Base-by-base conservation (phyloP, 2,329 filamentous ascomycete genomes). In the Cryphonectria radicalis region DNA sequence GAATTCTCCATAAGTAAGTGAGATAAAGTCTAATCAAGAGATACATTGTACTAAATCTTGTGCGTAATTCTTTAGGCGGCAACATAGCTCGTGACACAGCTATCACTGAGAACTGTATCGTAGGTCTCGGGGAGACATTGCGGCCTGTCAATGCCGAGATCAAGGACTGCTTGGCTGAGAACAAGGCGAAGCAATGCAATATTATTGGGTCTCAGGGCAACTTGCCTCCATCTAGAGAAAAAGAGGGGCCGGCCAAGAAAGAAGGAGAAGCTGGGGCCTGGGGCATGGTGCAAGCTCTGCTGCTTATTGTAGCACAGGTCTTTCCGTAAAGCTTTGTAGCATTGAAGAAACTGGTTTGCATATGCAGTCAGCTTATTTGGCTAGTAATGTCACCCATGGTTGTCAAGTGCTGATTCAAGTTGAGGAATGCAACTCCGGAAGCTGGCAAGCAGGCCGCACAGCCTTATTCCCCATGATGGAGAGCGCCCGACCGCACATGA, bases 81-180 rank as follows among this genome's bases (percentile, higher is more conserved):
- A 59, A 32, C 7, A 32, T 7, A 4, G 3, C 14, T 7, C 6
- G 25, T 19, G 13, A 17, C 11, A 28, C 5, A 17, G 53, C 53
- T 28, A 32, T 1, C n/a, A 10, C 3, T 14, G 4, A 57, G 1
- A 32, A 32, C 25, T 32, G 4, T 0, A 57, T 28, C 25, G 25
- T 1, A 28, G 53, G 13, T 28, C 1, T 57, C 13, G 25, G 32
- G 53, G 13, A 14, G 7, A 3, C 53, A 11, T 25, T 0, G 25
- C 11, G 25, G 5, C 13, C 53, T 14, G 5, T 32, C 25, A 32
- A 5, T 6, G 55, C 55, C 4, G 3, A 8, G 1, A 59, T 59
- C 13, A 0, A 1, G 5, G 14, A 32, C 2, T 17, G 6, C 14
- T 2, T 3, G 4, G 25, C 25, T 17, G 1, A 32, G 28, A 5